A percentile compares a stretch with the other conserved stretches of the same genome.
phyloP scores from a whole-genome alignment of 768 basidiomycete species.

The Suillus tomentosus region DNA sequence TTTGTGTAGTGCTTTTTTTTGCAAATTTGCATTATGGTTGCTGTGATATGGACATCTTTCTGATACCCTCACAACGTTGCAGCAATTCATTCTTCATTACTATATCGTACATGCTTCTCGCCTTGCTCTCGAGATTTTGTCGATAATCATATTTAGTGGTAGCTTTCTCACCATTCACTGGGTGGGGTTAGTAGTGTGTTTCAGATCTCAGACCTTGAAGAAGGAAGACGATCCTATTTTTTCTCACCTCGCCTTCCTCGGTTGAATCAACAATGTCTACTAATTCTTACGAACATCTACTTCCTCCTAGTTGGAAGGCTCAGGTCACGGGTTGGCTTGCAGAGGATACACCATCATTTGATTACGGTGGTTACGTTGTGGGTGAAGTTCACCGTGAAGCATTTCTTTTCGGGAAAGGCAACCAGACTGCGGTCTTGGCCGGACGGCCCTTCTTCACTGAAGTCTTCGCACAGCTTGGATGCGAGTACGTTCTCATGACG shows the following conservation, averaged over 20 bases:
- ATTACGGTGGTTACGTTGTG: slow-evolving; percentile 95
- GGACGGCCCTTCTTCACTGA: slow-evolving; percentile 96
- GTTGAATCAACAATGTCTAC: slow-evolving; percentile 18
- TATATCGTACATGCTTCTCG: neutral
- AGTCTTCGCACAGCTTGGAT: slow-evolving; percentile 85
- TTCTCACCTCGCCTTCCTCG: neutral
- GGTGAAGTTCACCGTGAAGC: slow-evolving; percentile 88
- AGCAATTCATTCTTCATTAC: neutral
- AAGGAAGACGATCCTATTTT: neutral
- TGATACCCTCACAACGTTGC: neutral
- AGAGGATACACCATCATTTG: slow-evolving; percentile 95
- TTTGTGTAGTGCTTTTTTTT: neutral
- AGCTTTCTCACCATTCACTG: neutral
- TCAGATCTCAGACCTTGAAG: neutral
- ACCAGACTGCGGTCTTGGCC: slow-evolving; percentile 76
- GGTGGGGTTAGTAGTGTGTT: neutral
- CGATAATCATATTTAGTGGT: neutral
- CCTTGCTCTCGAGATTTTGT: neutral
- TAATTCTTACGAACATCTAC: slow-evolving; percentile 57
- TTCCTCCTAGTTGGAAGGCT: slow-evolving; percentile 91
- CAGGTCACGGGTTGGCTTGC: slow-evolving; percentile 82
- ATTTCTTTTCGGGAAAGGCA: slow-evolving; percentile 88
- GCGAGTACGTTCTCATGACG: slow-evolving; percentile 65
- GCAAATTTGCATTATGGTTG: slow-evolving; percentile 9
- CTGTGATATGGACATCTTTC: slow-evolving; percentile 5